A percentile compares a stretch with the other conserved stretches of the same genome.
Evolutionary conservation across 495 filamentous ascomycete species (phyloP).

Genomic region (Aspergillus sparsus): DNA sequence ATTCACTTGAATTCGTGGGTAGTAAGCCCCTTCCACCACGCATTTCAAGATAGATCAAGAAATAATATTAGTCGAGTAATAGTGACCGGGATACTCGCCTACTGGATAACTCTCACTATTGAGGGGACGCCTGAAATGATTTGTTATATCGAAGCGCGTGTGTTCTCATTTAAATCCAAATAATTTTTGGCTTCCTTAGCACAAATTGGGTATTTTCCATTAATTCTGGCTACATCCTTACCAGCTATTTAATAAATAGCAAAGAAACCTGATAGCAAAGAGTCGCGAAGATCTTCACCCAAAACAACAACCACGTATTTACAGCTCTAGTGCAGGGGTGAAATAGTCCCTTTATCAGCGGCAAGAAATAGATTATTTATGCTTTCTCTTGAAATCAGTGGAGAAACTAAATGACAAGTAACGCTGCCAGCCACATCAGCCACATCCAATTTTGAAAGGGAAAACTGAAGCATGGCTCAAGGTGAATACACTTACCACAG

Average conservation of each 20-base stretch:
- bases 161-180: background rate
- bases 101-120: no score
- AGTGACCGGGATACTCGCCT: no score
- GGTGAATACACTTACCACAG: no score
- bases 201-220: no score
- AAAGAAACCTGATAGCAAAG: background rate
- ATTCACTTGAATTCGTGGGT: background rate
- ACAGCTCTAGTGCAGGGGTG: background rate
- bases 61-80: background rate
- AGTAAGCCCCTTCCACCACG: background rate
- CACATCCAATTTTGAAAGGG: slow-evolving; percentile 16
- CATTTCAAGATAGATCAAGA: background rate
- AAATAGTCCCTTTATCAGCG: background rate
- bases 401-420: slow-evolving; percentile 14
- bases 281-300: slow-evolving; percentile 10
- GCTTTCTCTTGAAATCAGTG: slow-evolving; percentile 3
- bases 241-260: background rate
- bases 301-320: slow-evolving; percentile 1
- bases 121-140: background rate
- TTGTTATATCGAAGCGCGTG: background rate
- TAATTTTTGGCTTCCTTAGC: background rate
- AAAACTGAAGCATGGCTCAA: background rate
- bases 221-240: background rate
- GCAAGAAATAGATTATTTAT: background rate
- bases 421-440: slow-evolving; percentile 23